Evolutionary conservation across 768 basidiomycete genomes (phyloP), one percentile per base, ranked within the genome.

Genomic region (Kwoniella newhampshirensis): DNA sequence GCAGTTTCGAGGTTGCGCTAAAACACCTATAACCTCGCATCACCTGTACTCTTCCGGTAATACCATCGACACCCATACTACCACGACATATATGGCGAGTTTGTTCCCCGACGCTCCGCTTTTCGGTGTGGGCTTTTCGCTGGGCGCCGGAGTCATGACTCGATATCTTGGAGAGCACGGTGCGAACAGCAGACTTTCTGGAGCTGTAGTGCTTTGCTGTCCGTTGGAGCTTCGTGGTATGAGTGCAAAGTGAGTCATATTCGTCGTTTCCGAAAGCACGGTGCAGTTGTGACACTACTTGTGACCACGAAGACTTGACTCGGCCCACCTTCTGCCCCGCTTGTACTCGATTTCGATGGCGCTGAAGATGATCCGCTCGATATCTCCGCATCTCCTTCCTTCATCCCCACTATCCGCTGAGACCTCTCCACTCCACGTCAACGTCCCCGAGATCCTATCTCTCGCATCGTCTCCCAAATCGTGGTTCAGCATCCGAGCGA

Each of bases 111-210:
- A 81, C 13, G 89, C 92, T 0, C 89, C 86, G 5, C 78, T 94
- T 36, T 76, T 93, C 3, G 92, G 88, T 13, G 77, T 93, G 8
- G 89, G 91, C 7, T 96, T 92, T 79, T 92, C 89, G 8, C 82
- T 94, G 26, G 92, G 92, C 36, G 87, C 91, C 47, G 91, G 89
- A 74, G 87, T 94, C 40, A 78, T 94, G 70, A 88, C 89, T 39
- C 82, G 89, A 60, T 93, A 92, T 76, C 78, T 91, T 48, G 89
- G 86, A 7, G 87, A 93, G 77, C 54, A 61, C 21, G 62, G 57
- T 2, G 49, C 51, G 44, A 1, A 35, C 5, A 54, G 62, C 42
- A 54, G 50, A 18, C 32, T 63, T 8, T 26, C 20, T 26, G 62
- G 47, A 21, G 62, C 41, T 11, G 48, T 59, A 1, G 62, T 63